A percentile compares a stretch with the other conserved stretches of the same genome.
phyloP scores from a whole-genome alignment of 148 eudicot species.

The Cornus kousa region DNA sequence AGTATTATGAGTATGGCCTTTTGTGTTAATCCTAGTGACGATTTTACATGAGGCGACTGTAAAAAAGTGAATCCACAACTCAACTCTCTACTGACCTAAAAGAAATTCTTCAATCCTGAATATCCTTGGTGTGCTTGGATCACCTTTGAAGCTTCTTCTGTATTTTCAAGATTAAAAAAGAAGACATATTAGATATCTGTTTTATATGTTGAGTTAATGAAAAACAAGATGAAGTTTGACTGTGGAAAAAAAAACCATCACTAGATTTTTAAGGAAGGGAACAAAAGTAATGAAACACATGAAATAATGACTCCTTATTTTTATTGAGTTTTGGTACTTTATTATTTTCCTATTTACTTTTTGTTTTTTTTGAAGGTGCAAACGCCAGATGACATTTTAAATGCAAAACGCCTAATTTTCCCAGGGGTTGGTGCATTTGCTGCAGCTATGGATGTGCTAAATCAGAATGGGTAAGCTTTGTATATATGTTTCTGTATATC shows the following conservation, averaged over 20 bases:
- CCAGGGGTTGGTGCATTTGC: constrained; percentile 99
- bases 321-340: not conserved
- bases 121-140: not conserved
- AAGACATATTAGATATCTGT: too few species aligned
- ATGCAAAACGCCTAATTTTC: constrained; percentile 80
- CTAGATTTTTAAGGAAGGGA: too few species aligned
- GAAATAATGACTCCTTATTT: not conserved
- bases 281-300: not conserved
- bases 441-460: constrained; percentile 86
- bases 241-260: not conserved
- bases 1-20: too few species aligned
- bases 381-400: constrained; percentile 78
- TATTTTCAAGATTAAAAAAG: too few species aligned
- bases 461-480: constrained; percentile 59
- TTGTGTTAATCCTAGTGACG: too few species aligned
- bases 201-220: not conserved
- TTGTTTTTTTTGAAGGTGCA: constrained; percentile 45
- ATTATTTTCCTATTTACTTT: not conserved
- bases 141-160: not conserved
- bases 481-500: not conserved
- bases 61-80: too few species aligned
- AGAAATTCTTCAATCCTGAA: not conserved
- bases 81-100: constrained; percentile 65
- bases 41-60: too few species aligned
- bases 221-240: too few species aligned